phyloP scores from a whole-genome alignment of 2,329 filamentous ascomycete species.

The Ophiostoma pallidulum region DNA sequence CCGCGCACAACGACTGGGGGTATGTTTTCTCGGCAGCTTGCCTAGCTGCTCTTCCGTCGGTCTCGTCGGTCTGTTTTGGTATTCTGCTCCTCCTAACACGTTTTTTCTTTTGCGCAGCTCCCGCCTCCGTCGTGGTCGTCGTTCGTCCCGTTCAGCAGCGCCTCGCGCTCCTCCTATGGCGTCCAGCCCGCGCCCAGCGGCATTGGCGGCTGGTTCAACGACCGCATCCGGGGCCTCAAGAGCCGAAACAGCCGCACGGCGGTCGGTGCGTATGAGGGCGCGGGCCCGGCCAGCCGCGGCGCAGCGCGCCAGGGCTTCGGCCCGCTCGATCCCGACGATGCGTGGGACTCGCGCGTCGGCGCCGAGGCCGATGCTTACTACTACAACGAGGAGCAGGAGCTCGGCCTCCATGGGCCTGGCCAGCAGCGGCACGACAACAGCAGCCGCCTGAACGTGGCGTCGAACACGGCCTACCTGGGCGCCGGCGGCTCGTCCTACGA shows the following conservation, averaged over 20 bases:
- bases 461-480: conserved; percentile 15
- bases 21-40: conserved; percentile 34
- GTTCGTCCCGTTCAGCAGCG: conserved; percentile 61
- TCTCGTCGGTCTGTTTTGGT: background rate
- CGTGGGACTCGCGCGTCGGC: conserved; percentile 75
- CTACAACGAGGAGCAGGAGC: conserved; percentile 63
- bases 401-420: conserved; percentile 40
- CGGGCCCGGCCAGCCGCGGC: conserved; percentile 30
- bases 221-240: conserved; percentile 54
- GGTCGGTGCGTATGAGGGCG: conserved; percentile 60
- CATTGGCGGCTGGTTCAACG: conserved; percentile 62
- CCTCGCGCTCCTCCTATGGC: conserved; percentile 37
- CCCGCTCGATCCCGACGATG: conserved; percentile 70
- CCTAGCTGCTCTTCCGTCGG: conserved; percentile 1
- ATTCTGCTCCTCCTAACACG: background rate
- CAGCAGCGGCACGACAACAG: conserved; percentile 24
- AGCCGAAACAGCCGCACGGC: conserved; percentile 53
- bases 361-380: conserved; percentile 56
- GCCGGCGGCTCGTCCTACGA: conserved; percentile 33
- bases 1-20: conserved; percentile 62
- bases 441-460: conserved; percentile 10
- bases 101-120: conserved; percentile 35
- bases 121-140: conserved; percentile 58
- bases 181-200: conserved; percentile 50
- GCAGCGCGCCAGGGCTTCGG: conserved; percentile 34